Base-by-base conservation (phyloP, 257 asterid genomes). In the Linderniella brevidens region DNA sequence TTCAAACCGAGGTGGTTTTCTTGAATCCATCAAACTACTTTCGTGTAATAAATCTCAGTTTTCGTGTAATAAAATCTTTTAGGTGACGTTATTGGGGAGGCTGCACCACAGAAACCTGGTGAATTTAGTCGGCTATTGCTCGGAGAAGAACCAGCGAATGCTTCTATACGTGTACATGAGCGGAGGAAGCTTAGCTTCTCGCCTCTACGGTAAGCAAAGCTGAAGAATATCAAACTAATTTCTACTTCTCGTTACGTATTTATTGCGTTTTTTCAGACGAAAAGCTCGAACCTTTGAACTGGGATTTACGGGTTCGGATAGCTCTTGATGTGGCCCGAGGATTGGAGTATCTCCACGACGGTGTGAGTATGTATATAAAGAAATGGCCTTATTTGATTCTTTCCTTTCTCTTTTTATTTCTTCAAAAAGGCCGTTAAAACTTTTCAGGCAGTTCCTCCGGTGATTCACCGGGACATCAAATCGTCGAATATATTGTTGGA, bases 271-370 rank as follows among this genome's bases (percentile, higher is more conserved):
- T 19, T 8, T 42, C 66, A 82, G 94, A 52, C 65, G 86, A 65
- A 52, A 63, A 69, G 52, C 55, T 60, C 43, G 81, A 71, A 58
- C 64, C 77, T 1, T 55, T 82, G 67, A 58, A 49, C 57, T 78
- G 94, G 92, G 73, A 70, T 17, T 59, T 75, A 59, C 66, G 92
- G 59, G 67, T 78, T 52, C 82, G 73, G 61, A 70, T 78, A 57
- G 86, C 93, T 45, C 81, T 82, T 41, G 93, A 82, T 58, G 92
- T 82, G 47, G 82, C 93, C 13, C 59, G 94, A 68, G 94, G 94
- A 47, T 63, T 78, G 67, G 94, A 82, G 60, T 82, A 82, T 73
- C 92, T 82, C 60, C 94, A 78, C 46, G 92, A 82, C 51, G 94
- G 94, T 68, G 92, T 82, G 71, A 69, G 70, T 63, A 55, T 16